These are phyloP conservation scores for Chaetoceros muelleri DNA, from an alignment of 108 stramenopile species.

Conservation along the genomic window DNA sequence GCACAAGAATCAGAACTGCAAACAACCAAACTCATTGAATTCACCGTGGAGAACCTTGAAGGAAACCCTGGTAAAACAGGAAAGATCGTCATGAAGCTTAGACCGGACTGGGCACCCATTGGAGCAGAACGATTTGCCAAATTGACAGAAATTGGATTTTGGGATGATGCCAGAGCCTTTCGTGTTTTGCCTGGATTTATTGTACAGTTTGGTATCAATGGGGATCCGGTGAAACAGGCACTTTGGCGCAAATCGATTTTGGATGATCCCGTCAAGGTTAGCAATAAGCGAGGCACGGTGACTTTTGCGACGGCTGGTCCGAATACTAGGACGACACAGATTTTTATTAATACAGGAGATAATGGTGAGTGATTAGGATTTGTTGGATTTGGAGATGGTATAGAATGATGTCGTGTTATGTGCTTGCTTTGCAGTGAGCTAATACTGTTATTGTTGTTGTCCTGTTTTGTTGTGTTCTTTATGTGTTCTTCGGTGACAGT, in stretches of 20 bases:
- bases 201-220: constrained; percentile 78
- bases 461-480: not conserved
- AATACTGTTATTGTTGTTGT: no score
- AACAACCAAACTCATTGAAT: constrained; percentile 31
- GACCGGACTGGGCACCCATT: constrained; percentile 65
- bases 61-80: constrained; percentile 23
- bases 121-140: constrained; percentile 60
- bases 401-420: no score
- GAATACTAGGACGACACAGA: constrained; percentile 75
- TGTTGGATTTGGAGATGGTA: no score
- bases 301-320: constrained; percentile 89
- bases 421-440: no score
- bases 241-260: constrained; percentile 14
- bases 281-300: constrained; percentile 74
- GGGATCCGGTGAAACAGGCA: constrained; percentile 38
- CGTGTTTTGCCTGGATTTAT: constrained; percentile 67
- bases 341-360: constrained; percentile 71
- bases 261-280: constrained; percentile 81
- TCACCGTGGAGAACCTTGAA: constrained; percentile 27
- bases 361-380: constrained; percentile 21
- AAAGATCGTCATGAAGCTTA: constrained; percentile 32
- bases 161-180: constrained; percentile 51
- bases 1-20: no score
- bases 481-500: constrained; percentile 30
- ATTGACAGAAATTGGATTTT: constrained; percentile 33